Evolutionary conservation across 2,329 filamentous ascomycete species (phyloP).

Genomic region (Curvularia sp.): DNA sequence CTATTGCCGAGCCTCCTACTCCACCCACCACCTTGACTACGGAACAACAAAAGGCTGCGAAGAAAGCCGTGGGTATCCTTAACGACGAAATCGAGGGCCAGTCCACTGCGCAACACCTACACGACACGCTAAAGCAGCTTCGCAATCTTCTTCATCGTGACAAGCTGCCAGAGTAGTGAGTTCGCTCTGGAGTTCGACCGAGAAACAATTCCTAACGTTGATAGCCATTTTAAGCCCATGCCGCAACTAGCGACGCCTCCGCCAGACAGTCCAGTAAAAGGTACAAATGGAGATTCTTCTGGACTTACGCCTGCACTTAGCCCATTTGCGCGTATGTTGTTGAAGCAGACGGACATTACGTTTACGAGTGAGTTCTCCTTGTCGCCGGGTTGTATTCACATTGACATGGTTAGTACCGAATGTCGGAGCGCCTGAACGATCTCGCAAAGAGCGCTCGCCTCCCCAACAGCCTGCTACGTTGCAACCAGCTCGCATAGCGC

Average conservation of each 20-base stretch:
- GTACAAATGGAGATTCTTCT: constrained; percentile 30
- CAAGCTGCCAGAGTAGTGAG: constrained; percentile 73
- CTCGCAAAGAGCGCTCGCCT: constrained; percentile 19
- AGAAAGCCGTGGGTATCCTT: constrained; percentile 68
- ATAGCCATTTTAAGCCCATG: constrained; percentile 44
- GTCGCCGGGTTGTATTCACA: neutral
- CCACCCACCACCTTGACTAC: constrained; percentile 47
- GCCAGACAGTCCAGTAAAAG: constrained; percentile 36
- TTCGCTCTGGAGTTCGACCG: constrained; percentile 25
- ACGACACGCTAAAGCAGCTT: constrained; percentile 76
- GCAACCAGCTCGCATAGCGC: constrained; percentile 18
- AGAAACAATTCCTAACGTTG: constrained; percentile 20
- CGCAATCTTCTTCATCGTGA: constrained; percentile 75
- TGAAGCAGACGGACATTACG: constrained; percentile 52
- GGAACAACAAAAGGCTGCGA: constrained; percentile 59
- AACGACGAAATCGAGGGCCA: constrained; percentile 72
- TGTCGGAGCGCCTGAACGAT: constrained; percentile 17
- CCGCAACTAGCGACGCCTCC: constrained; percentile 43
- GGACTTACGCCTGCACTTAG: constrained; percentile 50
- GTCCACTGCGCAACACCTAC: constrained; percentile 69
- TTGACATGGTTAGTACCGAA: constrained; percentile 33
- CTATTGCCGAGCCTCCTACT: constrained; percentile 52
- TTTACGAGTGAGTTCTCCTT: constrained; percentile 42
- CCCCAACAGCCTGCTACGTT: constrained; percentile 20
- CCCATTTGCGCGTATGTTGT: constrained; percentile 63